Evolutionary conservation across 371 early-diverging fungal species (phyloP).

Genomic region (Mortierella polycephala): DNA sequence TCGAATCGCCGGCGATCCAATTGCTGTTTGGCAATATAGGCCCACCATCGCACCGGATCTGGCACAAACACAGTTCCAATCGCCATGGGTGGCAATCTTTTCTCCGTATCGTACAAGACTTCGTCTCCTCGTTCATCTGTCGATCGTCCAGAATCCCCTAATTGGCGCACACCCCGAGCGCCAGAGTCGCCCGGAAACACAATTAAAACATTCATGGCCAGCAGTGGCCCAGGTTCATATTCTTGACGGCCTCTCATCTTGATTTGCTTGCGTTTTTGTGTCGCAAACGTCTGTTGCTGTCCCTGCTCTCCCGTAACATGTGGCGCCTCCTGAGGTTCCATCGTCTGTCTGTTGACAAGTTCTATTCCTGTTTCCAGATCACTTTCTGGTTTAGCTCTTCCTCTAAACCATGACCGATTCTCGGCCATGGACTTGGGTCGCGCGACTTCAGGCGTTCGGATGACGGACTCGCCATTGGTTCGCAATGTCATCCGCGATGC

Average conservation of each 20-base stretch:
- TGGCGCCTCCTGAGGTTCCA: neutral
- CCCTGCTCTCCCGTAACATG: neutral
- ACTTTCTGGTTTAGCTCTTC: neutral
- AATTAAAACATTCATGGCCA: constrained; percentile 46
- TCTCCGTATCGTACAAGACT: constrained; percentile 43
- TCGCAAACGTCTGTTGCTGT: neutral
- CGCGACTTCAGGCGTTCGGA: neutral
- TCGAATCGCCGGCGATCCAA: constrained; percentile 32
- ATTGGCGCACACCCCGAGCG: constrained; percentile 32
- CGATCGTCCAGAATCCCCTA: constrained; percentile 21
- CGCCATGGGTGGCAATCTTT: constrained; percentile 50
- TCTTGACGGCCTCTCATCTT: constrained; percentile 50
- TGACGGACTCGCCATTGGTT: constrained; percentile 9
- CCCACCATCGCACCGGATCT: constrained; percentile 55
- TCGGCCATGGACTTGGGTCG: neutral
- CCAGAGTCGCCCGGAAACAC: constrained; percentile 48
- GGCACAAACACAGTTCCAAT: constrained; percentile 53
- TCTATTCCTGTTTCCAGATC: constrained; percentile 26
- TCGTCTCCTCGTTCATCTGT: neutral
- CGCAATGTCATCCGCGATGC: constrained; percentile 34
- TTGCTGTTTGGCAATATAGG: constrained; percentile 46
- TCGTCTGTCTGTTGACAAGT: no score
- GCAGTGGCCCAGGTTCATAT: constrained; percentile 48
- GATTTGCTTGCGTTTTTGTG: constrained; percentile 19
- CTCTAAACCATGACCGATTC: neutral